Percentiles rank a stretch among this genome's conserved stretches.
phyloP scores from a whole-genome alignment of 1,139 yeast genomes.

The Pichia sp. region DNA sequence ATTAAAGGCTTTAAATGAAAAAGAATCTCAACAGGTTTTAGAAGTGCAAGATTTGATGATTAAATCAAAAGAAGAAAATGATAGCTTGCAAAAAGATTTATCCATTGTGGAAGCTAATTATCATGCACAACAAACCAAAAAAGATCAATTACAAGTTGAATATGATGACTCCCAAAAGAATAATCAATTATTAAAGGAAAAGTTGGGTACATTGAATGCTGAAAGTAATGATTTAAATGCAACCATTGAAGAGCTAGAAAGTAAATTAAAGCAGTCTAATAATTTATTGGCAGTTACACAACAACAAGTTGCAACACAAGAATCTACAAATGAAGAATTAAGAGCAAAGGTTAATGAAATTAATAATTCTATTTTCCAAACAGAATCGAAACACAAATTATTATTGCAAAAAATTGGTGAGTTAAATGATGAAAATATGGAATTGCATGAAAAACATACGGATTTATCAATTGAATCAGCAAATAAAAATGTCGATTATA shows the following conservation, averaged over 20 bases:
- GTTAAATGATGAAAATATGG: slow-evolving; percentile 35
- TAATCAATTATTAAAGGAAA: slow-evolving; percentile 60
- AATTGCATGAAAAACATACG: slow-evolving; percentile 30
- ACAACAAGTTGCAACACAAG: slow-evolving; percentile 60
- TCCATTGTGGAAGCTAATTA: slow-evolving; percentile 77
- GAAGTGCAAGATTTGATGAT: slow-evolving; percentile 59
- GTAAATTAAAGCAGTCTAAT: slow-evolving; percentile 52
- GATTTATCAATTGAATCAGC: slow-evolving; percentile 30
- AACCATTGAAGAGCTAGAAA: slow-evolving; percentile 45
- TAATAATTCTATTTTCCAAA: slow-evolving; percentile 35
- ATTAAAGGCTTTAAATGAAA: slow-evolving; percentile 67
- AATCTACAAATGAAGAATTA: slow-evolving; percentile 39
- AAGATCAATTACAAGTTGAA: slow-evolving; percentile 54
- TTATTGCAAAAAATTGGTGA: slow-evolving; percentile 26
- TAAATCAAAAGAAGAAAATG: slow-evolving; percentile 62
- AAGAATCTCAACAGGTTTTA: slow-evolving; percentile 69
- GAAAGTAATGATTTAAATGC: slow-evolving; percentile 55
- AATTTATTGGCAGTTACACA: slow-evolving; percentile 61
- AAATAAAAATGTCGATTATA: slow-evolving; percentile 26
- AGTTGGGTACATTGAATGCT: slow-evolving; percentile 59
- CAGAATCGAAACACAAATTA: slow-evolving; percentile 32
- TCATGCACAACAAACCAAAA: slow-evolving; percentile 63
- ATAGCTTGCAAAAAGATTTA: slow-evolving; percentile 66
- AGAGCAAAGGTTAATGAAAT: slow-evolving; percentile 45
- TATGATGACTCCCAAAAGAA: slow-evolving; percentile 63